These are phyloP conservation scores for Coleophoma eucalyptorum DNA, from an alignment of 2,329 filamentous ascomycete species.

Conservation along the genomic window DNA sequence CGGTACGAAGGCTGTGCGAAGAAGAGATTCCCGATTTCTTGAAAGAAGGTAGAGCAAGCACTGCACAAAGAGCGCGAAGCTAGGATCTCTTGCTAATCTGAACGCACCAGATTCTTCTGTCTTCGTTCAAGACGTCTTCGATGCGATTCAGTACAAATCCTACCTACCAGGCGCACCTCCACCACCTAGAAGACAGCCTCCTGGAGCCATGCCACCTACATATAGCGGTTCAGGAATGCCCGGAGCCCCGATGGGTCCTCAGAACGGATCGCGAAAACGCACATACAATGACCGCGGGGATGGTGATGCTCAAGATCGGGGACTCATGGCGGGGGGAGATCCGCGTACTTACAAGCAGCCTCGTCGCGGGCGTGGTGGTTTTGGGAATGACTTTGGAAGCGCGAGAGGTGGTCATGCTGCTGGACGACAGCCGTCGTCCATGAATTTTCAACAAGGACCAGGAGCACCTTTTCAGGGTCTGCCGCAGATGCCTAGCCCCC, in stretches of 20 bases:
- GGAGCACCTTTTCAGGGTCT: constrained; percentile 10
- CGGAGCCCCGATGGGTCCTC: constrained; percentile 15
- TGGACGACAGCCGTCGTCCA: constrained; percentile 12
- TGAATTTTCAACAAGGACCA: constrained; percentile 10
- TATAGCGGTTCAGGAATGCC: constrained; percentile 18
- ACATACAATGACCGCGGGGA: constrained; percentile 50
- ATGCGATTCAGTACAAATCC: constrained; percentile 57
- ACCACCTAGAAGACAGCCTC: constrained; percentile 24
- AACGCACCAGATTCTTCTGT: constrained; percentile 43
- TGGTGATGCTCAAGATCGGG: constrained; percentile 30
- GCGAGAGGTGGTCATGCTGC: constrained; percentile 25
- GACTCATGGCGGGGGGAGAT: constrained; percentile 22
- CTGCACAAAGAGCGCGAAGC: too few species aligned
- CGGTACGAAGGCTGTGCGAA: constrained; percentile 65
- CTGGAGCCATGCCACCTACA: constrained; percentile 18
- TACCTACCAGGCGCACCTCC: constrained; percentile 53
- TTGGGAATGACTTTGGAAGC: constrained; percentile 24
- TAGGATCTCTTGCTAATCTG: background rate
- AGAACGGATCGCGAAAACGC: constrained; percentile 44
- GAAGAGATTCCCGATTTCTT: constrained; percentile 74
- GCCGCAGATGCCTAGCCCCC: constrained; percentile 21
- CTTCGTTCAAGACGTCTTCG: constrained; percentile 71
- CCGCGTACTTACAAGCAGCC: constrained; percentile 54
- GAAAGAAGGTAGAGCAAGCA: constrained; percentile 49
- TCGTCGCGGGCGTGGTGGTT: constrained; percentile 44